Evolutionary conservation across 2,329 filamentous ascomycete species (phyloP).

Genomic region (Mariannaea elegans): DNA sequence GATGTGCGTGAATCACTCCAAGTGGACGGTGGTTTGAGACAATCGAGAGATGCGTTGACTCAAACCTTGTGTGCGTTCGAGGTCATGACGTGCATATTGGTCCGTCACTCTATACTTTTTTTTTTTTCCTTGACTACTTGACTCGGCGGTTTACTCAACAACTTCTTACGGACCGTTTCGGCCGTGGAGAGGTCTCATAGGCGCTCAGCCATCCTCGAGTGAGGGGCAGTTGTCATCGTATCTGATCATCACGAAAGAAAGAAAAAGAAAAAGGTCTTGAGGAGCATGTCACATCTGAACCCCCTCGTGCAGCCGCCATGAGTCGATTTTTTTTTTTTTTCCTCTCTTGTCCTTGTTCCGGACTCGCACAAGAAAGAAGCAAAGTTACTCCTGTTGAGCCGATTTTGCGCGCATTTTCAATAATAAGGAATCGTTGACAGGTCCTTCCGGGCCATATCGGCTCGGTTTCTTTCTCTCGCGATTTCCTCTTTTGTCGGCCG

Average conservation of each 20-base stretch:
- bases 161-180: background rate
- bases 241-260: background rate
- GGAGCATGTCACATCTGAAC: background rate
- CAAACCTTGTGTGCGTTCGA: conserved; percentile 5
- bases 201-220: background rate
- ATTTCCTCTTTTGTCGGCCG: conserved; percentile 12
- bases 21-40: conserved; percentile 27
- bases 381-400: conserved; percentile 8
- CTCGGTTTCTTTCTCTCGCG: background rate
- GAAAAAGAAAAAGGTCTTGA: background rate
- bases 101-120: background rate
- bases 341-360: no score
- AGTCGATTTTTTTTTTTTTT: background rate
- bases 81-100: conserved; percentile 12
- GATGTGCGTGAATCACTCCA: conserved; percentile 18
- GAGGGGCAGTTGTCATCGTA: background rate
- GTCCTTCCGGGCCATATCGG: background rate
- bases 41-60: conserved; percentile 13
- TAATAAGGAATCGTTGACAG: background rate
- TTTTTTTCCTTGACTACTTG: conserved; percentile 8
- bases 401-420: background rate
- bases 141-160: background rate
- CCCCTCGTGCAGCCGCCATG: background rate
- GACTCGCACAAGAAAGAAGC: background rate
- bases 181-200: background rate